Evolutionary conservation across 2,329 filamentous ascomycete genomes (phyloP), one percentile per base, ranked within the genome.

Genomic region (Xylaria polymorpha): DNA sequence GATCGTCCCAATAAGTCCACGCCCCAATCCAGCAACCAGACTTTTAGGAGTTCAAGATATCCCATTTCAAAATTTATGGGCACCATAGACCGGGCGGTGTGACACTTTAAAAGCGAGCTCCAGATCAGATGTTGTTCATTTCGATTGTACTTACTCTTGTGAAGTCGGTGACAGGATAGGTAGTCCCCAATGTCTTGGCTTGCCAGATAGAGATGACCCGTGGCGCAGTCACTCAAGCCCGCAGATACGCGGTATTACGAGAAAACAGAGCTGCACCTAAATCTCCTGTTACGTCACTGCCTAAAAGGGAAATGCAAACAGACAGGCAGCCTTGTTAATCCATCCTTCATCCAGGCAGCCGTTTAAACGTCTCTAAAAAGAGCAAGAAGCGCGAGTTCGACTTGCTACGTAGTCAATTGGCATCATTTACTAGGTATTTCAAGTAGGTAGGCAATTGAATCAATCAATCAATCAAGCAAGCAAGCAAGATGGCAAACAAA

Each of bases 241-340:
- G 29, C 32, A 39, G 9, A 12, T 56, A 37, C 55, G n/a, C 55
- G 7, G 37, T 41, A 41, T 43, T 57, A 57, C 51, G n/a, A 56
- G 51, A 50, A 7, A 29, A 29, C 6, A 35, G 9, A n/a, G 51
- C 4, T 10, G 9, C 15, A 20, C 18, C 9, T 12, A n/a, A 10
- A 35, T 37, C 12, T 9, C 44, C 58, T 61, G 46, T 41, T 61
- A 61, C 59, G 46, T 61, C 59, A 61, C 46, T 29, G 6, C 29
- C 59, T 14, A 29, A 29, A 56, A 18, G 32, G 51, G 35, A 39
- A 37, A 39, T 32, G 8, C 44, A 25, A 61, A 41, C 46, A 63
- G 10, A 32, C n/a, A n/a, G 41, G 10, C 35, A 6, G 37, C 50
- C 20, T 44, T 37, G 25, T 20, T 32, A 20, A 65, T n/a, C n/a